Percentiles rank a stretch among this genome's conserved stretches.
phyloP scores from a whole-genome alignment of 164 flowering plant genomes.

The Stephania japonica region DNA sequence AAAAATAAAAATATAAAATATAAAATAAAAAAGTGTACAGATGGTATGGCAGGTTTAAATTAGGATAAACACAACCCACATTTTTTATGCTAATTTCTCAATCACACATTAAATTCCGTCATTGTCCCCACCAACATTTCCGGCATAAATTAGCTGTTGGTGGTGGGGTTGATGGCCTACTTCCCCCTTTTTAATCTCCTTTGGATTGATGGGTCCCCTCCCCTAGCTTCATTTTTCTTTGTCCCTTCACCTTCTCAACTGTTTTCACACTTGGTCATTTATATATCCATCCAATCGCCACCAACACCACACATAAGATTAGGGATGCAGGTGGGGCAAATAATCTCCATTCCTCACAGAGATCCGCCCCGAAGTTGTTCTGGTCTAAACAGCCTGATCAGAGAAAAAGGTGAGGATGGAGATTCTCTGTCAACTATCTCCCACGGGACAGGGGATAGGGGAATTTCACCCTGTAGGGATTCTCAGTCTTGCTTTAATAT shows the following conservation, averaged over 20 bases:
- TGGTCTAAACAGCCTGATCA: no score
- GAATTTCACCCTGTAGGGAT: no score
- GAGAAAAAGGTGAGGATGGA: no score
- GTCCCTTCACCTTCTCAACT: background rate
- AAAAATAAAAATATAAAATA: no score
- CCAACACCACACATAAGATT: background rate
- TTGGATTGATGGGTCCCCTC: no score
- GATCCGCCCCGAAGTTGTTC: no score
- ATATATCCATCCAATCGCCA: background rate
- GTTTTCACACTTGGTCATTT: background rate
- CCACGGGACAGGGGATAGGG: no score
- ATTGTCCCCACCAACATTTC: background rate
- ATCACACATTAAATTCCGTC: background rate
- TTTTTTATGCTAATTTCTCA: background rate
- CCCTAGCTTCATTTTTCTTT: background rate
- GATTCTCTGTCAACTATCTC: no score
- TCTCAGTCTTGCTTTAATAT: no score
- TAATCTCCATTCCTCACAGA: no score
- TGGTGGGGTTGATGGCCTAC: constrained; percentile 1
- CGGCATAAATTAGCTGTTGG: constrained; percentile 6
- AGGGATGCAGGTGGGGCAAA: no score
- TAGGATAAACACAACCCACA: background rate
- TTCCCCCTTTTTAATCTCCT: background rate
- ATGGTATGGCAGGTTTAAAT: background rate
- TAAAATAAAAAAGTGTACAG: no score